phyloP scores from a whole-genome alignment of 495 filamentous ascomycete species.

The Penicillium goetzii region DNA sequence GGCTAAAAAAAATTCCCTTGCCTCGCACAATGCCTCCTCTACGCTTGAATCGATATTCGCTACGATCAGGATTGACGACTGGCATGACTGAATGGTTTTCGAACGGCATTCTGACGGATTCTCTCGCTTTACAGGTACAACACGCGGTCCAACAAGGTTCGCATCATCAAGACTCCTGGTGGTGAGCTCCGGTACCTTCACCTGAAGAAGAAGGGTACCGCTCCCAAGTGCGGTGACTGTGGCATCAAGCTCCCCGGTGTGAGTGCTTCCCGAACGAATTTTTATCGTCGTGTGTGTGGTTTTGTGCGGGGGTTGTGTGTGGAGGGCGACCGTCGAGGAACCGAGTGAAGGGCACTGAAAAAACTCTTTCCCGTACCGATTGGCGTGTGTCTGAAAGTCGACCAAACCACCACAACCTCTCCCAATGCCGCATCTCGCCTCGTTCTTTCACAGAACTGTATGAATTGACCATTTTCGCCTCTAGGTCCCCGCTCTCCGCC shows the following conservation, averaged over 20 bases:
- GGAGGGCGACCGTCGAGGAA: constrained; percentile 22
- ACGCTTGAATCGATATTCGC: constrained; percentile 25
- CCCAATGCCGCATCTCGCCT: constrained; percentile 12
- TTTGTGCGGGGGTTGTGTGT: constrained; percentile 26
- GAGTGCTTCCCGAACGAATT: constrained; percentile 55
- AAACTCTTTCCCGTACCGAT: constrained; percentile 18
- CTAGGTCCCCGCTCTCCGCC: constrained; percentile 93
- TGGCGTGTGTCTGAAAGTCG: constrained; percentile 9
- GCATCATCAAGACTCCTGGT: constrained; percentile 94
- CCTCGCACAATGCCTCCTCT: constrained; percentile 19
- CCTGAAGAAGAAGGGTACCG: constrained; percentile 97
- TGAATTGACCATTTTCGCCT: constrained; percentile 30
- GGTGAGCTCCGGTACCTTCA: constrained; percentile 92
- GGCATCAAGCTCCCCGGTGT: constrained; percentile 93
- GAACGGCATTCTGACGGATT: constrained; percentile 43
- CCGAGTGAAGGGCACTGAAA: constrained; percentile 20
- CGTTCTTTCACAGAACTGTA: constrained; percentile 13
- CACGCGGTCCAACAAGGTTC: constrained; percentile 94
- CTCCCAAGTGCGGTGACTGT: constrained; percentile 98
- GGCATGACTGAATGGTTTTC: constrained; percentile 8
- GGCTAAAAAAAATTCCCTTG: constrained; percentile 27
- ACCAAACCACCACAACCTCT: constrained; percentile 14
- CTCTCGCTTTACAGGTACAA: constrained; percentile 70
- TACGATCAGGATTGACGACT: constrained; percentile 23
- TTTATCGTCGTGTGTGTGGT: constrained; percentile 22